phyloP scores from a whole-genome alignment of 2,329 filamentous ascomycete genomes.

The Colletotrichum musae region DNA sequence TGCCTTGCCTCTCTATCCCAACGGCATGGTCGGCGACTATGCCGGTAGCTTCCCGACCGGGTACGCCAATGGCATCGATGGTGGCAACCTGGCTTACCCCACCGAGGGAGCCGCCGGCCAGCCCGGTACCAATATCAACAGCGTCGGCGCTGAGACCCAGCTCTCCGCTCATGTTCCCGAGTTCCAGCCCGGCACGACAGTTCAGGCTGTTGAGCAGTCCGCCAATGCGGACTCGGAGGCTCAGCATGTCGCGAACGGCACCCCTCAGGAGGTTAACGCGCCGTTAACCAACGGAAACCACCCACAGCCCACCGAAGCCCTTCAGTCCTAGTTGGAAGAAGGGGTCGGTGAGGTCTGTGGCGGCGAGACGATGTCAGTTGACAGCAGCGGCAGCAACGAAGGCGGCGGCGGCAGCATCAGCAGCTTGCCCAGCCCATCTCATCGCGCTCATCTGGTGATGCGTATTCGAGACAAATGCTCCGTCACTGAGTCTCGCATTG shows the following conservation, averaged over 20 bases:
- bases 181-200: slow-evolving; percentile 62
- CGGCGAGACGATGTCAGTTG: slow-evolving; percentile 16
- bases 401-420: slow-evolving; percentile 10
- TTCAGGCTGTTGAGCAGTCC: slow-evolving; percentile 9
- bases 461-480: slow-evolving; percentile 15
- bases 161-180: slow-evolving; percentile 76
- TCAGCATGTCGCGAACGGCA: slow-evolving; percentile 42
- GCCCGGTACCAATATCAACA: slow-evolving; percentile 47
- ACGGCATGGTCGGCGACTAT: slow-evolving; percentile 45
- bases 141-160: slow-evolving; percentile 57
- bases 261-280: slow-evolving; percentile 41
- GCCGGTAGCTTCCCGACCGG: slow-evolving; percentile 47
- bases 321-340: slow-evolving; percentile 42
- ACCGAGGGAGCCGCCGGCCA: slow-evolving; percentile 51
- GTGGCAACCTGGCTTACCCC: slow-evolving; percentile 31
- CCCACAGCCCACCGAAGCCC: slow-evolving; percentile 37
- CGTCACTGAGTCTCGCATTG: slow-evolving; percentile 24
- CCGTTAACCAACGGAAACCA: slow-evolving; percentile 50
- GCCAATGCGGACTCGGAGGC: slow-evolving; percentile 15
- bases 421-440: slow-evolving; percentile 30
- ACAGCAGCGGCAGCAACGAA: slow-evolving; percentile 1
- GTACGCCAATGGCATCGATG: slow-evolving; percentile 47
- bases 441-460: slow-evolving; percentile 37
- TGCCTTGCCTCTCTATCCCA: slow-evolving; percentile 45
- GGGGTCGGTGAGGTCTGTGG: slow-evolving; percentile 31